Base-by-base conservation (phyloP, 2,329 filamentous ascomycete genomes). In the Diaporthe citrichinensis region DNA sequence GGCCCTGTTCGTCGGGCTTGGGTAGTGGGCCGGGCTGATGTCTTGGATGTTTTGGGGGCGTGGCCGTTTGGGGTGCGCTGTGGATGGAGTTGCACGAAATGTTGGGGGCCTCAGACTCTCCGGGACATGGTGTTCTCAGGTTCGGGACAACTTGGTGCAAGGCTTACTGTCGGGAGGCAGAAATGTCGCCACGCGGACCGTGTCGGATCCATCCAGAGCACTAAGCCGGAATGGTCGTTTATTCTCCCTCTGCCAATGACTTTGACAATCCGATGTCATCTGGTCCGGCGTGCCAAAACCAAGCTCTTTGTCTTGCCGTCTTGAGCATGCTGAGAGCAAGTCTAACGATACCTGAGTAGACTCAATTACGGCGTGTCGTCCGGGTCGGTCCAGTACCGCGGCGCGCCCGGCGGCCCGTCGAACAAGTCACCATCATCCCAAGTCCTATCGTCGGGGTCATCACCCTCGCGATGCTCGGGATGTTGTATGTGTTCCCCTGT, bases 101-200 rank as follows among this genome's bases (percentile, higher is more conserved):
- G 28, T 28, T 14, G 36, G 31, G 23, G 28, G 6, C 23, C 25
- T 17, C 5, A 17, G 31, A 39, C 28, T 20, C 31, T 36, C 28
- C 3, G 36, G 5, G 1, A 36, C 23, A 25, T n/a, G 7, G n/a
- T 1, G 9, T 68, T 34, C 17, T 9, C n/a, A 3, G 15, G 14
- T 31, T 51, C 28, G 28, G 31, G 23, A 34, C 20, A 25, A 51
- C 36, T n/a, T 17, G 44, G 51, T 51, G 62, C 61, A 34, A 49
- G 39, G 20, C 20, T 34, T 39, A 36, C 28, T 67, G 20, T n/a
- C 28, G 44, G 62, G 10, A n/a, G 25, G 62, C 62, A 67, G 62
- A 65, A 65, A 65, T 65, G 41, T 49, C n/a, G 39, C 61, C 61
- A 41, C 58, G 36, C 36, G 36, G 36, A 39, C 36, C 36, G 36